Evolutionary conservation across 2,329 filamentous ascomycete species (phyloP), one percentile per base, ranked within the genome.

Genomic region (Fusarium newnesense): DNA sequence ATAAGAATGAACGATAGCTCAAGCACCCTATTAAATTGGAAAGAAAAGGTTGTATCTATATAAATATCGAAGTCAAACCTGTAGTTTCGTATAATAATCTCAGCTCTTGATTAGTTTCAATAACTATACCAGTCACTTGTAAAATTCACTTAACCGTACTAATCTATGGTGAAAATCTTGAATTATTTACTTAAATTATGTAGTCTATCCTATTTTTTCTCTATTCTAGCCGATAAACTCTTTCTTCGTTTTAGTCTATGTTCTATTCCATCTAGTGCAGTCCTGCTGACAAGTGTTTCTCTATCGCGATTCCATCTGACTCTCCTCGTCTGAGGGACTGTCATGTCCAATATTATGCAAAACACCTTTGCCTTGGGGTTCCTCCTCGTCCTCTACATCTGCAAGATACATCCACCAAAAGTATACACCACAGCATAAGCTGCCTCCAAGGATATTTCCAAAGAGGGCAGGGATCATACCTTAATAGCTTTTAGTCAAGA

Each of bases 381-480:
- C 15, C 15, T 44, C 13, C 8, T 67, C 64, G 2, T 60, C 60
- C 2, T 76, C 64, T 10, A 28, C 30, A 9, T 62, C 60, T 13
- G 64, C 46, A 4, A 70, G 36, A 7, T 76, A 76, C 68, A 77
- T 77, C 75, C 75, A 76, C 75, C 75, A 76, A 26, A 73, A 75
- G 36, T 76, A 84, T 0, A 80, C 83, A 8, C 85, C 87, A n/a
- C 84, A 85, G 69, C 89, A 89, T 1, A 88, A 42, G 1, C 80
- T 83, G 0, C 88, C 88, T 4, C 88, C 88, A 7, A 90, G 73
- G n/a, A 87, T 85, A 62, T 90, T 90, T 0, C 88, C 88, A 7
- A 89, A 75, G 6, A 85, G 69, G 0, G 86, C 83, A 0, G 88
- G 88, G 30, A 90, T 86, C 71, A 89, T 84, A 4, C 74, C 74